Evolutionary conservation across 2,329 filamentous ascomycete species (phyloP), one percentile per base, ranked within the genome.

Genomic region (Apiospora hydei): DNA sequence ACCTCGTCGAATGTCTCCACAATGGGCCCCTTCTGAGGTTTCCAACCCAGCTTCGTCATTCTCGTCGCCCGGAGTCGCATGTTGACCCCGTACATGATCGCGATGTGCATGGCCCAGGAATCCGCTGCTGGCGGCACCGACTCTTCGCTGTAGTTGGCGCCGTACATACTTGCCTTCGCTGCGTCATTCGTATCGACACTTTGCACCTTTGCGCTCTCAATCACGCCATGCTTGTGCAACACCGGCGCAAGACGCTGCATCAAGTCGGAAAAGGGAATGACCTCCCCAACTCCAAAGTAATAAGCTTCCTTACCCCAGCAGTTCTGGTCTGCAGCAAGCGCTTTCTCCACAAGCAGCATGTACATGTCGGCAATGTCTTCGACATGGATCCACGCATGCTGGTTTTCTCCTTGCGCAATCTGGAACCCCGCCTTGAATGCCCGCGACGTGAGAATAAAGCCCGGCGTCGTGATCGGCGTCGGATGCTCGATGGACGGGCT

Each of bases 51-150:
- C 69, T 43, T 69, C 44, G 66, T n/a, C 66, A 75, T 72, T 43
- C 74, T 70, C 44, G 74, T 72, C 7, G 69, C 43, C 21, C 53
- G 67, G 21, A 76, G 47, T 26, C 72, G 68, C 75, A 75, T 75
- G 44, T 76, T 76, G 47, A 75, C 66, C 1, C 75, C 73, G 51
- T 72, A 74, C 71, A 72, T 71, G 66, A 74, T 71, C 44, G 75
- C 69, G 8, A 76, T 74, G 24, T 76, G 73, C 71, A 74, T 71
- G 5, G 73, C 74, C 75, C 75, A 76, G 7, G 74, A 74, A 51
- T 76, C 75, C 3, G 71, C 44, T 5, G 74, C 71, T 21, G 75
- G 75, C 46, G 75, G 73, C 41, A 71, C 51, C 38, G 72, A 72
- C 6, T 72, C 70, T 7, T 74, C 71, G 66, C 73, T 72, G 67